Evolutionary conservation across 169 alveolate genomes (phyloP), one percentile per base, ranked within the genome.

Genomic region (Miamiensis avidus): DNA sequence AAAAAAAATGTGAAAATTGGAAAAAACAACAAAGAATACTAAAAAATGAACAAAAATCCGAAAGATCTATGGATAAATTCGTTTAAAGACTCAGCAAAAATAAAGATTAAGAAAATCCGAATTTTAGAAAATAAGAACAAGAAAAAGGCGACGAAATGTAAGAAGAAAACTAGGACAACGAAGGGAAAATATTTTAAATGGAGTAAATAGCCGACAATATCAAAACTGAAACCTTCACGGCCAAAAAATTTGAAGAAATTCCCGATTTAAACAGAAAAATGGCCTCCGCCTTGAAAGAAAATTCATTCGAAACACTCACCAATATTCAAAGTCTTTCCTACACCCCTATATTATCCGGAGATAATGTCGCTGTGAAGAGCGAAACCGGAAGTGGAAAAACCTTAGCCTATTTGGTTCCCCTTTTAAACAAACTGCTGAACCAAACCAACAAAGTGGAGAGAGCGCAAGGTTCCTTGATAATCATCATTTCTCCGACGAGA

Each of bases 351-450:
- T 86, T 92, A 28, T 86, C 86, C 65, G 83, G 87, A 34, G 88
- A 91, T 81, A 89, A 92, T 76, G 92, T 88, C 20, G 89, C 89
- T 25, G 82, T 95, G 27, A 94, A 94, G 81, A 85, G 95, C 28
- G 97, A 96, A 89, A 96, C 98, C 29, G 98, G 98, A 0, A 89
- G 95, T 75, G 98, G 98, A 16, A 95, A 95, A 88, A 95, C 98
- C 29, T 90, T 96, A 33, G 96, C 97, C 27, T 95, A 94, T 88
- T 83, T 94, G 65, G 93, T 95, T 78, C 99, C 99, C 31, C 86
- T 97, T 15, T 82, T 95, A 32, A 91, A 93, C 65, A 76, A 91
- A 75, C 82, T 95, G 49, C 86, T 90, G 1, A 29, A 90, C n/a
- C 11, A 78, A 86, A 69, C 73, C 91, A 88, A 77, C 76, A 88